These are phyloP conservation scores for Biscutella laevigata DNA, from an alignment of 441 rosid genomes.

Conservation along the genomic window DNA sequence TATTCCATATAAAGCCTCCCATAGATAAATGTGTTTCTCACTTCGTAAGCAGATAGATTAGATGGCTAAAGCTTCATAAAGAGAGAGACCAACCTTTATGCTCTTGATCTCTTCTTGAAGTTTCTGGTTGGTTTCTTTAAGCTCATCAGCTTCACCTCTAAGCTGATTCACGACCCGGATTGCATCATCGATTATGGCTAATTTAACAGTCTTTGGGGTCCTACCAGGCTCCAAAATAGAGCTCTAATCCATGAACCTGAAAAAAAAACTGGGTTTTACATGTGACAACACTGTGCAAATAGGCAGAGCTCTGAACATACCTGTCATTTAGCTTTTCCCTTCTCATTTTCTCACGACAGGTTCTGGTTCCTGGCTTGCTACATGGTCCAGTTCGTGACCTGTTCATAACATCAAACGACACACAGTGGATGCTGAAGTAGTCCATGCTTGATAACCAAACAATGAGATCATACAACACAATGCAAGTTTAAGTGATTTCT, in stretches of 20 bases:
- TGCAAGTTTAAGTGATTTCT: background rate
- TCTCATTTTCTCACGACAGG: constrained; percentile 78
- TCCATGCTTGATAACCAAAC: background rate
- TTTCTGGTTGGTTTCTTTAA: constrained; percentile 66
- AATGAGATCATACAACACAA: constrained; percentile 1
- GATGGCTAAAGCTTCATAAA: background rate
- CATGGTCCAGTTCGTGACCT: constrained; percentile 56
- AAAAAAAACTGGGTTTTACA: constrained; percentile 1
- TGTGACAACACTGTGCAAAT: background rate
- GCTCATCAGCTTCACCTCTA: constrained; percentile 62
- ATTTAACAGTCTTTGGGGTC: constrained; percentile 55
- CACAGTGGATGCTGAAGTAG: background rate
- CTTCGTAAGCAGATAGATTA: background rate
- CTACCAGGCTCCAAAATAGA: constrained; percentile 60
- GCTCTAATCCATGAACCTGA: constrained; percentile 82
- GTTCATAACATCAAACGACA: constrained; percentile 16
- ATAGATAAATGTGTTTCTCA: background rate
- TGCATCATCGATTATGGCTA: constrained; percentile 73
- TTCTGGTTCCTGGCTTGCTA: constrained; percentile 53
- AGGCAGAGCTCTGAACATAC: constrained; percentile 22
- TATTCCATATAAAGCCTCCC: constrained; percentile 22
- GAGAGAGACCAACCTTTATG: constrained; percentile 52
- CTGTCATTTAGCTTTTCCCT: constrained; percentile 78
- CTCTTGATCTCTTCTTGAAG: constrained; percentile 64
- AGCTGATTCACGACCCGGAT: constrained; percentile 62